A percentile compares a stretch with the other conserved stretches of the same genome.
Conservation (phyloP, 2,329 filamentous ascomycete species). For the Xylariaceae sp. region DNA sequence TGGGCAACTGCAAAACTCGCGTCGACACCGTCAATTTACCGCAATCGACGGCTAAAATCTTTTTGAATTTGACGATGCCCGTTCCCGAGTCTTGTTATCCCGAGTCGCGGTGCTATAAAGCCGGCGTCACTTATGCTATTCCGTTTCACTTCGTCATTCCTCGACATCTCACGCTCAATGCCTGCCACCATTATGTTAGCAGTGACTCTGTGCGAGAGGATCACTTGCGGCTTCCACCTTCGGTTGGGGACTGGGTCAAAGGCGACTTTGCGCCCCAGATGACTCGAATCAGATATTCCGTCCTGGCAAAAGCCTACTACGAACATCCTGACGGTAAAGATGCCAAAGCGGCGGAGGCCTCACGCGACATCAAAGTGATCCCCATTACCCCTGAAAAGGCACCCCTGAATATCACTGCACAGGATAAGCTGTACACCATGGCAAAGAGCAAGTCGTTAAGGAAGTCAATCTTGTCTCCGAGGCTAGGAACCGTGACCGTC, state of each 20-base stretch:
- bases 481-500: slow-evolving; percentile 45
- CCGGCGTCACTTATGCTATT: slow-evolving; percentile 43
- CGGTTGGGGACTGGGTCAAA: slow-evolving; percentile 46
- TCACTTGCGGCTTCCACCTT: slow-evolving; percentile 50
- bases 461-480: slow-evolving; percentile 47
- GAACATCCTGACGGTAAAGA: slow-evolving; percentile 21
- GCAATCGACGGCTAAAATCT: slow-evolving; percentile 45
- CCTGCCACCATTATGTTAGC: slow-evolving; percentile 47
- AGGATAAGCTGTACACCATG: slow-evolving; percentile 46
- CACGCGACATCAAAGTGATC: slow-evolving; percentile 47
- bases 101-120: slow-evolving; percentile 41
- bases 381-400: slow-evolving; percentile 45
- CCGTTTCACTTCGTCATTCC: slow-evolving; percentile 58
- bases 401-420: slow-evolving; percentile 43
- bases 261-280: slow-evolving; percentile 52
- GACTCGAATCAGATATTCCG: slow-evolving; percentile 47
- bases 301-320: slow-evolving; percentile 42
- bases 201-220: slow-evolving; percentile 44
- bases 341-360: slow-evolving; percentile 38
- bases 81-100: slow-evolving; percentile 44
- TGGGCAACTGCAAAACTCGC: slow-evolving; percentile 45
- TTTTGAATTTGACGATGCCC: slow-evolving; percentile 35
- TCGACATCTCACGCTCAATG: slow-evolving; percentile 49
- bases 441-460: slow-evolving; percentile 48
- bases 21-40: slow-evolving; percentile 48